Evolutionary conservation across 495 filamentous ascomycete genomes (phyloP), one percentile per base, ranked within the genome.

Genomic region (Penicillium taxi): DNA sequence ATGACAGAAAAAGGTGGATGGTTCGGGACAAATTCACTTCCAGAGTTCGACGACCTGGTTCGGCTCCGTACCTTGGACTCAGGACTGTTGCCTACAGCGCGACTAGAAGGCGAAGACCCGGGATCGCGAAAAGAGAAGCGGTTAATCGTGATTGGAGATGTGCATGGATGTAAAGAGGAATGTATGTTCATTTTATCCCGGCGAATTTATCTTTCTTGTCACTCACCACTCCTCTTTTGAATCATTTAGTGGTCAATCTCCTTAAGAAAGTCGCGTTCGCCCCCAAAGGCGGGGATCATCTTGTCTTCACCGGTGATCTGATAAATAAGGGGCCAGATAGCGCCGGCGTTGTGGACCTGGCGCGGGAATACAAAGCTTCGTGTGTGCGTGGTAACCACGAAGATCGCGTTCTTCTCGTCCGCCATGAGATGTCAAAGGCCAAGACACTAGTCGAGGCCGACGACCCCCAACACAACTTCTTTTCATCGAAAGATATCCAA

Each of bases 351-450:
- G 68, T 98, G 19, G 75, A 85, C 37, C 59, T 87, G 11, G 84
- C 80, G 8, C 78, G 81, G 39, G 53, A 69, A 9, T 57, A 84
- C 17, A 70, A 69, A 11, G 90, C 90, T 2, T 81, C 78, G 20
- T 84, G 75, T 39, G 86, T 96, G 1, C 78, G 91, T 17, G 91
- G 91, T 9, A 96, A 98, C 61, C 88, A 96, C 58, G 91, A 98
- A 52, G 86, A 98, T 50, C 71, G 78, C 7, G 69, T 94, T 9
- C 65, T 94, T 13, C 63, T 75, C 4, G 53, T 71, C 9, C 60
- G 72, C 9, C 63, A 63, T 18, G 59, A 74, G 27, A 53, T 69
- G 40, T 26, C 53, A 0, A 44, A 51, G 6, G 37, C 42, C 3
- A 38, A 50, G 16, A 17, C 9, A 0, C 9, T 40, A 50, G 11